phyloP scores from a whole-genome alignment of 1,284 basidiomycete species.

The Afroboletus lepidellus region DNA sequence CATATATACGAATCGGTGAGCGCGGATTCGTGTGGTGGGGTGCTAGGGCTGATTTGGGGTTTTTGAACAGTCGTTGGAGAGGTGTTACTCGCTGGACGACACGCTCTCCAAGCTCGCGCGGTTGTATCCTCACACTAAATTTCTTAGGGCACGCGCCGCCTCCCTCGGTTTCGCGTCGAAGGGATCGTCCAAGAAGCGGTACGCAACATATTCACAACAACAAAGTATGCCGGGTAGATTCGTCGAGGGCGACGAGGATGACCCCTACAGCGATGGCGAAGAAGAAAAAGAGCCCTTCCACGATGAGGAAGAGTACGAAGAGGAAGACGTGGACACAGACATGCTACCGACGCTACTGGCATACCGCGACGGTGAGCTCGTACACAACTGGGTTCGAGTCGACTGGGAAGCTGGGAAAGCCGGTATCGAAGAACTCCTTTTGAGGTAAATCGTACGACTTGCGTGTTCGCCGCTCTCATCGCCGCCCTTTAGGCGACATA shows the following conservation, averaged over 20 bases:
- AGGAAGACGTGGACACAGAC: constrained; percentile 66
- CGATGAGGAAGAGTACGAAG: constrained; percentile 39
- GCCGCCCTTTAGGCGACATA: constrained; percentile 25
- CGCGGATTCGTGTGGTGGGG: constrained; percentile 9
- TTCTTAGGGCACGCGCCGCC: constrained; percentile 71
- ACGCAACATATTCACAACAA: constrained; percentile 10
- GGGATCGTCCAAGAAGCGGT: constrained; percentile 23
- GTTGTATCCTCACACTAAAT: constrained; percentile 70
- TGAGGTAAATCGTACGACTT: constrained; percentile 45
- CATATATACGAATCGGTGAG: constrained; percentile 82
- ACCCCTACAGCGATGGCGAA: constrained; percentile 39
- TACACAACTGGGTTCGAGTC: constrained; percentile 80
- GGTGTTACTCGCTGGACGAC: constrained; percentile 71
- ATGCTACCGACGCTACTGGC: constrained; percentile 82
- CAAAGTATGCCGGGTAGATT: constrained; percentile 30
- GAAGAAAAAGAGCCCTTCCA: constrained; percentile 28
- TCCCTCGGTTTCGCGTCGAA: constrained; percentile 72
- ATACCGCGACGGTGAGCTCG: constrained; percentile 78
- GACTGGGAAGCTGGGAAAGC: constrained; percentile 76
- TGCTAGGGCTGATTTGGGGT: constrained; percentile 1
- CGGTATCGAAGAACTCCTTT: constrained; percentile 66
- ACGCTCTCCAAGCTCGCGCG: constrained; percentile 69
- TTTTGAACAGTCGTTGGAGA: constrained; percentile 59
- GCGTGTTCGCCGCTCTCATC: background rate
- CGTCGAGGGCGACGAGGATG: constrained; percentile 39